phyloP scores from a whole-genome alignment of 331 rosid species.

The Acacia concinna region DNA sequence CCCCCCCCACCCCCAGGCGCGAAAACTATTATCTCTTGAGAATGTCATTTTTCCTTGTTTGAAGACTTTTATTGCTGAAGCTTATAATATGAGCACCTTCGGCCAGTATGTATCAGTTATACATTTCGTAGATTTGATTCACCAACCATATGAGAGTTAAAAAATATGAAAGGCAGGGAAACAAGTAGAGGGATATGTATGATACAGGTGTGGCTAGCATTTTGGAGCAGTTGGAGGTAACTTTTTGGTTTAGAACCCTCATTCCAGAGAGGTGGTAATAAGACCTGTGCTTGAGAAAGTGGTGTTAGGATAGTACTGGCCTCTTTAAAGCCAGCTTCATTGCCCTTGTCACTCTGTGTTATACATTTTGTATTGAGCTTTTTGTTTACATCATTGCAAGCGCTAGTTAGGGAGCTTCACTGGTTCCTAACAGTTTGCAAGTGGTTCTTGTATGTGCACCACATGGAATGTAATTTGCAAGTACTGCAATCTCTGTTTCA shows the following conservation, averaged over 20 bases:
- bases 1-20: background rate
- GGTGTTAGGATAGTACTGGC: background rate
- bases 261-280: background rate
- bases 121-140: slow-evolving; percentile 25
- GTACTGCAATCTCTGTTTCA: slow-evolving; percentile 40
- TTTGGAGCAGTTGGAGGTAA: background rate
- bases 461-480: slow-evolving; percentile 20
- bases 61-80: slow-evolving; percentile 15
- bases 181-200: background rate
- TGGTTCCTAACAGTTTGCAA: background rate
- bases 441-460: slow-evolving; percentile 27
- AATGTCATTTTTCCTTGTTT: background rate
- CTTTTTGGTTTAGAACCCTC: background rate
- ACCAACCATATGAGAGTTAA: background rate
- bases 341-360: background rate
- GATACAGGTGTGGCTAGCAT: background rate
- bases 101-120: background rate
- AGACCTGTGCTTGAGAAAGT: background rate
- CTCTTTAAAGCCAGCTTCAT: background rate
- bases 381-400: background rate
- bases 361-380: background rate
- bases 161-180: background rate
- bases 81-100: background rate
- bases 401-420: background rate
- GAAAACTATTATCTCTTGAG: slow-evolving; percentile 8